These are phyloP conservation scores for Candida cerambycidarum DNA, from an alignment of 805 yeast genomes.

Conservation along the genomic window DNA sequence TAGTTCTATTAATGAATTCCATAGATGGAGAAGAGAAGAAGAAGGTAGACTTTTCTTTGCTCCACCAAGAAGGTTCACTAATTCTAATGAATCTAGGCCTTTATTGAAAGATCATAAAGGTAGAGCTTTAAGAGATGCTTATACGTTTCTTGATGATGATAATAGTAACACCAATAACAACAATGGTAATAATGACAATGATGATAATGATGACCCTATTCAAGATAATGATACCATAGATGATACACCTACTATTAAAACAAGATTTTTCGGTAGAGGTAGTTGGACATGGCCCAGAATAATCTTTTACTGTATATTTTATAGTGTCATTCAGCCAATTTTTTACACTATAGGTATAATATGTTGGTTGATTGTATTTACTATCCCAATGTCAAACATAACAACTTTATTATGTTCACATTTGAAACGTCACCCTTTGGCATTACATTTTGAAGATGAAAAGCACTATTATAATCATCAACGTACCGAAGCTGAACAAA, in stretches of 20 bases:
- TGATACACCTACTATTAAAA: constrained; percentile 33
- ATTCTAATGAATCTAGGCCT: constrained; percentile 34
- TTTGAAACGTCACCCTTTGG: constrained; percentile 86
- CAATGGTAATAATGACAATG: constrained; percentile 15
- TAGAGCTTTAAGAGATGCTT: constrained; percentile 38
- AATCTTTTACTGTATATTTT: constrained; percentile 69
- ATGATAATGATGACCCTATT: constrained; percentile 9
- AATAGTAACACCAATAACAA: constrained; percentile 26
- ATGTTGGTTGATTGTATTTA: constrained; percentile 82
- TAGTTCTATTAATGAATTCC: constrained; percentile 77
- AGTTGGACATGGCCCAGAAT: constrained; percentile 85
- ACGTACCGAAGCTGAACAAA: constrained; percentile 20
- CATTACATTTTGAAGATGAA: constrained; percentile 70
- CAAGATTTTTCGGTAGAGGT: constrained; percentile 86
- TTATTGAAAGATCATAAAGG: constrained; percentile 44
- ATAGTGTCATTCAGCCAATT: constrained; percentile 68
- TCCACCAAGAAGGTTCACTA: constrained; percentile 50
- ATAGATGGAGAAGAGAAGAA: constrained; percentile 80
- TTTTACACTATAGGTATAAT: constrained; percentile 51
- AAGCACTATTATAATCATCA: constrained; percentile 40
- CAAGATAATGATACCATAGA: constrained; percentile 15
- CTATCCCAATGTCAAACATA: constrained; percentile 92
- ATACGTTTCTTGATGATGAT: constrained; percentile 29
- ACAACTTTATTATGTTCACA: constrained; percentile 68
- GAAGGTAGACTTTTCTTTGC: constrained; percentile 81